phyloP scores from a whole-genome alignment of 2,329 filamentous ascomycete genomes.

The Aspergillus hortae region DNA sequence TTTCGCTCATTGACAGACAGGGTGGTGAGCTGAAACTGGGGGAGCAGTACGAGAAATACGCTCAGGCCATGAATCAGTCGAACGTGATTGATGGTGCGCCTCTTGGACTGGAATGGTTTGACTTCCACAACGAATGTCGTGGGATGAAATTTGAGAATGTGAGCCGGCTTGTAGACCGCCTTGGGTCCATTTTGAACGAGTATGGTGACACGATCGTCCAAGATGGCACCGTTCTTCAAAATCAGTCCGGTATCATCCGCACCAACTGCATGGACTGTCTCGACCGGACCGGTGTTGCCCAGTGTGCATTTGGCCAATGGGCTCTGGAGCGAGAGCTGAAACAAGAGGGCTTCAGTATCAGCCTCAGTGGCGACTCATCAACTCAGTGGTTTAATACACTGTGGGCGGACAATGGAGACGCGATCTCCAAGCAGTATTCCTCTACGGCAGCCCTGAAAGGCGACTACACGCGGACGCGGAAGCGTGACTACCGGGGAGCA shows the following conservation, averaged over 20 bases:
- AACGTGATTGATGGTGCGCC: constrained; percentile 49
- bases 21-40: constrained; percentile 78
- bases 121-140: constrained; percentile 87
- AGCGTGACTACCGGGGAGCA: constrained; percentile 85
- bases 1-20: constrained; percentile 85
- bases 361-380: constrained; percentile 69
- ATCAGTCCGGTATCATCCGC: constrained; percentile 74
- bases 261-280: constrained; percentile 99
- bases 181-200: constrained; percentile 64
- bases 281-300: constrained; percentile 92
- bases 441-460: constrained; percentile 95
- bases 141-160: constrained; percentile 99
- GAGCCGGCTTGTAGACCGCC: constrained; percentile 67
- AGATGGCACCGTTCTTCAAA: constrained; percentile 38
- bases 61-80: constrained; percentile 64
- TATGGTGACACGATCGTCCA: constrained; percentile 67
- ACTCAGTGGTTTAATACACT: constrained; percentile 93
- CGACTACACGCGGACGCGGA: constrained; percentile 88
- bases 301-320: constrained; percentile 82
- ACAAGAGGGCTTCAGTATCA: constrained; percentile 71
- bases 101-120: constrained; percentile 88
- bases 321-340: constrained; percentile 77
- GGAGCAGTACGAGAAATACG: constrained; percentile 67
- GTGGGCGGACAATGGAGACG: constrained; percentile 97
- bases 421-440: constrained; percentile 91